Base-by-base conservation (phyloP, 2,329 filamentous ascomycete species). In the Claviceps digitariae region DNA sequence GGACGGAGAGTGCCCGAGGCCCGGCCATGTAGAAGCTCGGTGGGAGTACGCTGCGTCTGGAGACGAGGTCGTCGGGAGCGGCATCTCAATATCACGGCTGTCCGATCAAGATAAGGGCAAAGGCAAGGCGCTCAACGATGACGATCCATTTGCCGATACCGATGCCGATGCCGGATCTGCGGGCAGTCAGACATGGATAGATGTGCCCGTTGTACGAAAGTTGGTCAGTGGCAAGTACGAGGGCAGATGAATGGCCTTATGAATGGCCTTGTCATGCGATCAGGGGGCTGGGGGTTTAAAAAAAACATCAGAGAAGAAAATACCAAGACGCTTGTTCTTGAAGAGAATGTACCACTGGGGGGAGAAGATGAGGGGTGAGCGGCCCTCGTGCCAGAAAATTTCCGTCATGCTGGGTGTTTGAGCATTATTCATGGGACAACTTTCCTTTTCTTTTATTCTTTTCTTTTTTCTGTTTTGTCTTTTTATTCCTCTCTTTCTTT, bases 151-250 rank as follows among this genome's bases (percentile, higher is more conserved):
- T 64, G 85, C 86, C 0, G 87, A 74, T 27, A 64, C 69, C 0
- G 87, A 74, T 27, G 64, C 69, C 34, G 34, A 38, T 17, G 17
- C 36, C 48, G 50, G 41, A 17, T 59, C 59, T 53, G 55, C 57
- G 27, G 48, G 58, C 15, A 60, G 69, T 56, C 67, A 67, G 55
- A 63, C 59, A 34, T 95, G 88, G 89, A 76, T 77, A 29, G 78
- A 82, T 43, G 77, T 94, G 40, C 79, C 81, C 12, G 74, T 78
- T 5, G 70, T 76, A 52, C 80, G 79, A 67, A 90, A 84, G 69
- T 66, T 93, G 58, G 76, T 86, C 25, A 83, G 81, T 63, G 88
- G 87, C 48, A 86, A 84, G 69, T 95, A 93, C 66, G 80, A 87
- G 61, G 79, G 80, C 46, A 52, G 9, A 31, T 9, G 2, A 34